A percentile compares a stretch with the other conserved stretches of the same genome.
phyloP scores from a whole-genome alignment of 768 basidiomycete species.

The Serendipita sp. region DNA sequence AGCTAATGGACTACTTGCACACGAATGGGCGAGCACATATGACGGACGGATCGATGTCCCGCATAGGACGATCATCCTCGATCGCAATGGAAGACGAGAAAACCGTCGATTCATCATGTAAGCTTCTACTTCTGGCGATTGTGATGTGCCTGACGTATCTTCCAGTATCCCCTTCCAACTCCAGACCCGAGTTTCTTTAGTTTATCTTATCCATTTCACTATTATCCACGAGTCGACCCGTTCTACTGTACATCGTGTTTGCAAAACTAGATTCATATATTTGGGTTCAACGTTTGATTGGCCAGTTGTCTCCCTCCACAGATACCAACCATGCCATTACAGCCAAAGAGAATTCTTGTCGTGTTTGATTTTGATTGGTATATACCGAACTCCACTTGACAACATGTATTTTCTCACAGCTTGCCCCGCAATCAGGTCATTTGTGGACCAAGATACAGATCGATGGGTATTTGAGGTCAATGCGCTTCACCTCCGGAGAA shows the following conservation, averaged over 20 bases:
- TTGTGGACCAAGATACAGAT: conserved; percentile 93
- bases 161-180: too few relatives aligned
- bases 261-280: too few relatives aligned
- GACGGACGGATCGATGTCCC: not conserved
- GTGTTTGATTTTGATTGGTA: not conserved
- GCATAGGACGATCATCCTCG: not conserved
- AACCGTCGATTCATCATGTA: too few relatives aligned
- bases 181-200: too few relatives aligned
- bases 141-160: too few relatives aligned
- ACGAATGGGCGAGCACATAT: not conserved
- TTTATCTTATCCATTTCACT: too few relatives aligned
- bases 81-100: too few relatives aligned
- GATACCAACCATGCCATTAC: not conserved
- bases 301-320: not conserved
- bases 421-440: conserved; percentile 38
- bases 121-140: too few relatives aligned
- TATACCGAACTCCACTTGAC: not conserved
- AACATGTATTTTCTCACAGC: not conserved
- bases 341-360: conserved; percentile 1
- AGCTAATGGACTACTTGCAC: conserved; percentile 12
- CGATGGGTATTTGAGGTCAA: conserved; percentile 84
- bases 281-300: too few relatives aligned
- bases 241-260: too few relatives aligned
- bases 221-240: too few relatives aligned
- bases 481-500: conserved; percentile 65